A percentile compares a stretch with the other conserved stretches of the same genome.
Conservation (phyloP, 2,329 filamentous ascomycete genomes). For the Monilinia aucupariae region DNA sequence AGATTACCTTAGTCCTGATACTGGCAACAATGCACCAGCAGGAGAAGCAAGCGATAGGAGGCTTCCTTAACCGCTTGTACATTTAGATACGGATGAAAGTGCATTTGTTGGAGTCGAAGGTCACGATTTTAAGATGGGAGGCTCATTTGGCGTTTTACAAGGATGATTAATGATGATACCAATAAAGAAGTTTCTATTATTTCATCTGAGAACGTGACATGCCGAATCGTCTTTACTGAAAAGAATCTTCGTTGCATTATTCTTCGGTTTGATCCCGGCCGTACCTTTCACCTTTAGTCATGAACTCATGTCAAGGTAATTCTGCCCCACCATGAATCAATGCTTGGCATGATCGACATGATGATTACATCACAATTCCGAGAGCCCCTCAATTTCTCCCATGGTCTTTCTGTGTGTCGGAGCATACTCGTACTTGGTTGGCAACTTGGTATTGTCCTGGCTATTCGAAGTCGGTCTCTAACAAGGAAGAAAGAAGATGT, state of each 20-base stretch:
- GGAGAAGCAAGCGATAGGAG: slow-evolving; percentile 33
- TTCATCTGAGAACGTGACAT: background rate
- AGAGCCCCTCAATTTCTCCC: background rate
- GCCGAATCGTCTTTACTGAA: too few species aligned
- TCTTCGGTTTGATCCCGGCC: slow-evolving; percentile 2
- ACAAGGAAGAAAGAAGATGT: background rate
- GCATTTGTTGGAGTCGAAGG: slow-evolving; percentile 9
- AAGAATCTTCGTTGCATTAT: background rate
- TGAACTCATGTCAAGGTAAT: background rate
- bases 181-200: slow-evolving; percentile 17
- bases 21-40: slow-evolving; percentile 24
- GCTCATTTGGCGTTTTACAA: slow-evolving; percentile 23
- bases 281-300: background rate
- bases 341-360: slow-evolving; percentile 8
- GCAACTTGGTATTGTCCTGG: too few species aligned
- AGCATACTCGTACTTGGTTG: too few species aligned
- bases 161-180: slow-evolving; percentile 32
- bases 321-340: background rate
- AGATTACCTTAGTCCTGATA: slow-evolving; percentile 72
- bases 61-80: slow-evolving; percentile 21
- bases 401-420: slow-evolving; percentile 8
- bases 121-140: slow-evolving; percentile 1
- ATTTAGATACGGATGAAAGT: background rate
- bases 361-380: slow-evolving; percentile 7
- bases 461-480: too few species aligned